Base-by-base conservation (phyloP, 345 rosid species). In the Eucalyptus erythrocorys region DNA sequence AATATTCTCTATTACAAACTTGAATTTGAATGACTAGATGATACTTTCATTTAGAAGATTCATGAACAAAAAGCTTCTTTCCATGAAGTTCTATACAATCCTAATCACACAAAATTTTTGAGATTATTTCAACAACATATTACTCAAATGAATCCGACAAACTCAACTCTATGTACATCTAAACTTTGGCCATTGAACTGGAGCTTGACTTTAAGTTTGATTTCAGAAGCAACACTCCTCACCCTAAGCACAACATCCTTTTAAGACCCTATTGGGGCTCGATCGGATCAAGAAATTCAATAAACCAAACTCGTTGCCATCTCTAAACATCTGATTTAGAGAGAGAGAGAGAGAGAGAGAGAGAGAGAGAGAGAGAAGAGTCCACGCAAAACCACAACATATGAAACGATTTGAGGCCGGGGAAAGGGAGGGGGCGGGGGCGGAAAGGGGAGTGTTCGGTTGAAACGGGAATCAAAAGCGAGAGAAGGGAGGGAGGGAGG, bases 1-100 rank as follows among this genome's bases (percentile, higher is more conserved):
- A 0, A 3, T 55, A 1, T 10, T 10, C 0, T 4, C 8, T 37
- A 37, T 76, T 37, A 24, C 47, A 40, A 76, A 76, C 8, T 37
- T 76, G 30, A 76, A 2, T 22, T 55, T 55, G 61, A 55, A 9
- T 1, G 6, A 55, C 0, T 10, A 0, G 5, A 53, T 71, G 2
- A 55, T 22, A 9, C 30, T 55, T 17, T 55, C 27, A 10, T 24
- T 24, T 55, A 59, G 26, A 59, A 59, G n/a, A 68, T 8, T 30
- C 19, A 15, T 32, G 5, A 4, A n/a, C 19, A n/a, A 9, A 17
- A 32, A 8, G 0, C 17, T 16, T 34, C 10, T 19, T 3, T 19
- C 1, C 14, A 21, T 40, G 15, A 21, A 40, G 42, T 8, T 76
- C 8, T 13, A 40, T 21, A 10, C 47, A 10, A 37, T 5, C 27